These are phyloP conservation scores for Oropetium thomaeum DNA, from an alignment of 176 grass and related monocot genomes.

Conservation along the genomic window DNA sequence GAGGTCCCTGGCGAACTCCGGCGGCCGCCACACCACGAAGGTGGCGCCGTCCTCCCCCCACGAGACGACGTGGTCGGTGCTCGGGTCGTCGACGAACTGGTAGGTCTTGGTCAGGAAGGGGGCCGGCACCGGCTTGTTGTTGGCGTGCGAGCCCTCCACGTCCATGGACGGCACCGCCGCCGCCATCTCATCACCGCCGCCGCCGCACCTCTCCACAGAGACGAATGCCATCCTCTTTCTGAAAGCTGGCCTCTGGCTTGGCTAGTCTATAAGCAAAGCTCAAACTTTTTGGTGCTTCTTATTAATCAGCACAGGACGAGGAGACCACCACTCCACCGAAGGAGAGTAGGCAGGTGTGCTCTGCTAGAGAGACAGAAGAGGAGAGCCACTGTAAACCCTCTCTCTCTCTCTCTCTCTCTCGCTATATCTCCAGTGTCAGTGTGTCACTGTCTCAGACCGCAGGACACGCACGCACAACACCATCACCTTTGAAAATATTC, in stretches of 20 bases:
- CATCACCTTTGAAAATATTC: conserved; percentile 35
- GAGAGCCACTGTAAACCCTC: too few species aligned
- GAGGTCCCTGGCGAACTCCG: conserved; percentile 79
- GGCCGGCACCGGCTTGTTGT: conserved; percentile 42
- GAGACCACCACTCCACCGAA: too few species aligned
- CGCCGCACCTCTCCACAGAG: neutral
- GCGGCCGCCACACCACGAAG: conserved; percentile 81
- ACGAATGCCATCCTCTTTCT: neutral
- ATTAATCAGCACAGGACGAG: neutral
- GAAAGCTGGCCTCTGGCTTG: neutral
- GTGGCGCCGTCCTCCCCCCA: conserved; percentile 72
- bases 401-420: conserved; percentile 5
- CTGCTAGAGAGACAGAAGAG: neutral
- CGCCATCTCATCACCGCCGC: conserved; percentile 28
- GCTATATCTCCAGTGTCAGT: conserved; percentile 27
- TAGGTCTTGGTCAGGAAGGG: conserved; percentile 89
- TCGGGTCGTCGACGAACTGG: conserved; percentile 72
- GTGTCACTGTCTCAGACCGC: conserved; percentile 15
- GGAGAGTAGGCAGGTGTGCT: neutral
- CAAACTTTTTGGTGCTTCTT: neutral
- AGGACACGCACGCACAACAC: conserved; percentile 6
- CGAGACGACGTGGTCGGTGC: conserved; percentile 74
- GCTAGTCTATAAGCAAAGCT: neutral
- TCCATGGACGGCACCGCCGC: conserved; percentile 19
- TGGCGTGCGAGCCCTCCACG: conserved; percentile 31